Evolutionary conservation across 768 basidiomycete genomes (phyloP).

Genomic region (Tephrocybe sp.): DNA sequence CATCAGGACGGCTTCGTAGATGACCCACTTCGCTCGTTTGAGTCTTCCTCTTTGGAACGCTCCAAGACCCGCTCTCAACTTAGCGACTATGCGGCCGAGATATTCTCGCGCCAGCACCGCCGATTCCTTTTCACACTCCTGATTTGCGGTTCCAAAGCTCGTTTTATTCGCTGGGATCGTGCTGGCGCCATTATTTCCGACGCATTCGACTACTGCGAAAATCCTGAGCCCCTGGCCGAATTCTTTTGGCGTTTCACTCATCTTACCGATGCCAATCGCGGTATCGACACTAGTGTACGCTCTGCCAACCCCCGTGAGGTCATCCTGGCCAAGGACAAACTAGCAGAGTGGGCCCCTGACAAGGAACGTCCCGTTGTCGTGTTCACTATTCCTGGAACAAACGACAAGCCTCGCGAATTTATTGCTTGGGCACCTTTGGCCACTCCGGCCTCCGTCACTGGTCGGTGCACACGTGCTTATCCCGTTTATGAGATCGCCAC

Average conservation of each 20-base stretch:
- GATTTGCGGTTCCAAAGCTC: neutral
- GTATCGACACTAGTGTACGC: slow-evolving; percentile 25
- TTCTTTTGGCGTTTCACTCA: slow-evolving; percentile 4
- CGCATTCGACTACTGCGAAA: neutral
- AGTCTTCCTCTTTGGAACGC: too few species aligned
- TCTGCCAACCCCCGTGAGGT: slow-evolving; percentile 7
- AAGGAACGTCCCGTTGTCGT: neutral
- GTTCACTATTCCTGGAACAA: slow-evolving; percentile 8
- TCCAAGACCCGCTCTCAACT: neutral
- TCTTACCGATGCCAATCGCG: slow-evolving; percentile 15
- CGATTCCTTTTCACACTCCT: neutral
- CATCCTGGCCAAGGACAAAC: neutral
- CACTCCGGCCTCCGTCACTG: slow-evolving; percentile 12
- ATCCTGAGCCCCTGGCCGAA: neutral
- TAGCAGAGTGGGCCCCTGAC: neutral
- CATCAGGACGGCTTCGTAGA: too few species aligned
- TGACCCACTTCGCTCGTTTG: too few species aligned
- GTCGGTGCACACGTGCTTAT: slow-evolving; percentile 17
- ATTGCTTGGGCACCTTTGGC: slow-evolving; percentile 17
- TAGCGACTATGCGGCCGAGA: neutral
- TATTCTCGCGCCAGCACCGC: slow-evolving; percentile 5
- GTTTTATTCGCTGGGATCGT: slow-evolving; percentile 8
- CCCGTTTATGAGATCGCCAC: slow-evolving; percentile 13
- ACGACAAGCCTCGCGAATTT: neutral
- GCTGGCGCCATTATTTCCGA: slow-evolving; percentile 1